Conservation (phyloP, 2,329 filamentous ascomycete genomes). For the Curvularia hawaiiensis region DNA sequence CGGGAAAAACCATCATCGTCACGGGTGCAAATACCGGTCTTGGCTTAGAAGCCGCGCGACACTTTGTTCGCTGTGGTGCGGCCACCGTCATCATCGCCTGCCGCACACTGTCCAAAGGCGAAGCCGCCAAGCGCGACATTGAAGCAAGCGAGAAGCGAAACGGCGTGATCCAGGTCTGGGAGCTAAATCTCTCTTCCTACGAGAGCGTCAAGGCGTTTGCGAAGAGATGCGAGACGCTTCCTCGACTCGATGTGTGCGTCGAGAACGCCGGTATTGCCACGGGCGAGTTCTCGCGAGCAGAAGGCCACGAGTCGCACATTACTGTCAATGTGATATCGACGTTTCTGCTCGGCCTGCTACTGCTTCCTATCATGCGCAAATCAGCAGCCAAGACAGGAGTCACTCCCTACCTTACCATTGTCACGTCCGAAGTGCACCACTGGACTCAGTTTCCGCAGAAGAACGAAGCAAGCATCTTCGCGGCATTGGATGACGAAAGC, state of each 20-base stretch:
- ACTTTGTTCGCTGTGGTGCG: slow-evolving; percentile 40
- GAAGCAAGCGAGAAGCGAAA: slow-evolving; percentile 35
- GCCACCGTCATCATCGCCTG: slow-evolving; percentile 50
- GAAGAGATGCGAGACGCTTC: slow-evolving; percentile 20
- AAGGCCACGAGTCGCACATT: slow-evolving; percentile 33
- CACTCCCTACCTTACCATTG: slow-evolving; percentile 24
- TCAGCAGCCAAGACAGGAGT: slow-evolving; percentile 9
- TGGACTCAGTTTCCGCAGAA: slow-evolving; percentile 27
- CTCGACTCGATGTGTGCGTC: slow-evolving; percentile 38
- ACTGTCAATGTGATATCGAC: slow-evolving; percentile 46
- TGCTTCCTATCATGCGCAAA: slow-evolving; percentile 25
- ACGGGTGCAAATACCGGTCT: slow-evolving; percentile 10
- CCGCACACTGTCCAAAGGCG: slow-evolving; percentile 48
- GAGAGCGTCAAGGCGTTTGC: slow-evolving; percentile 44
- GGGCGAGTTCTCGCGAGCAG: slow-evolving; percentile 24
- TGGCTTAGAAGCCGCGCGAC: slow-evolving; percentile 1
- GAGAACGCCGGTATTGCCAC: slow-evolving; percentile 44
- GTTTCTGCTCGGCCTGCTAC: slow-evolving; percentile 34
- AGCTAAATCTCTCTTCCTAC: slow-evolving; percentile 49
- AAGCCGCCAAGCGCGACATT: slow-evolving; percentile 48
- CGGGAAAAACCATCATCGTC: slow-evolving; percentile 7
- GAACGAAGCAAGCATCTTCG: slow-evolving; percentile 25
- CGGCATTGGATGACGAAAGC: slow-evolving; percentile 18
- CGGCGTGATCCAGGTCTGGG: slow-evolving; percentile 51
- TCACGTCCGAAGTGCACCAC: slow-evolving; percentile 34